These are phyloP conservation scores for Jaapia argillacea DNA, from an alignment of 768 basidiomycete species.

Conservation along the genomic window DNA sequence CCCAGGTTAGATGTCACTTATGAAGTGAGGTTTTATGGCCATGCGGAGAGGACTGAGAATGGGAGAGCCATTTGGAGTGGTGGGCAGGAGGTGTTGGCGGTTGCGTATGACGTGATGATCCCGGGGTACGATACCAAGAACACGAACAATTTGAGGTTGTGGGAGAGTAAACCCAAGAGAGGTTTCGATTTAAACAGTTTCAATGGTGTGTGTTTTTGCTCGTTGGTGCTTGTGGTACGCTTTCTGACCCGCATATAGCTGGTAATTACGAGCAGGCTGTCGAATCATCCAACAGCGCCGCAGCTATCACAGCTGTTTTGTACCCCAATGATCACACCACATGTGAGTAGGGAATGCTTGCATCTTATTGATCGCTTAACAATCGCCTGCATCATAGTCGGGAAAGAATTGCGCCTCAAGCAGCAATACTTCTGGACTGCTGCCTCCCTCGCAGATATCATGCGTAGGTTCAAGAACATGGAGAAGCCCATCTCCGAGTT, in stretches of 20 bases:
- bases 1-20: slow-evolving; percentile 78
- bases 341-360: slow-evolving; percentile 15
- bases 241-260: slow-evolving; percentile 32
- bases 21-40: slow-evolving; percentile 85
- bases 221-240: not conserved
- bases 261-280: slow-evolving; percentile 92
- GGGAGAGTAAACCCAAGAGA: slow-evolving; percentile 81
- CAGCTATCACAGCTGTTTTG: slow-evolving; percentile 87
- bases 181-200: slow-evolving; percentile 93
- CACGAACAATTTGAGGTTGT: slow-evolving; percentile 82
- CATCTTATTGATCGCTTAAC: not conserved
- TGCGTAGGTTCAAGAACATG: slow-evolving; percentile 88
- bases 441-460: slow-evolving; percentile 79
- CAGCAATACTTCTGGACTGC: slow-evolving; percentile 97
- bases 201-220: slow-evolving; percentile 50
- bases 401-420: slow-evolving; percentile 84
- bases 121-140: slow-evolving; percentile 79
- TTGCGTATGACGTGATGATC: slow-evolving; percentile 93
- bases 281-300: slow-evolving; percentile 81
- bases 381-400: slow-evolving; percentile 51
- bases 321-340: slow-evolving; percentile 91
- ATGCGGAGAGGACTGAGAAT: slow-evolving; percentile 56
- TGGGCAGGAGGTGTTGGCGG: slow-evolving; percentile 87
- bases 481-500: slow-evolving; percentile 73
- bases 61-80: slow-evolving; percentile 71